Conservation (phyloP, 2,329 filamentous ascomycete genomes). For the Hymenoscyphus linearis region DNA sequence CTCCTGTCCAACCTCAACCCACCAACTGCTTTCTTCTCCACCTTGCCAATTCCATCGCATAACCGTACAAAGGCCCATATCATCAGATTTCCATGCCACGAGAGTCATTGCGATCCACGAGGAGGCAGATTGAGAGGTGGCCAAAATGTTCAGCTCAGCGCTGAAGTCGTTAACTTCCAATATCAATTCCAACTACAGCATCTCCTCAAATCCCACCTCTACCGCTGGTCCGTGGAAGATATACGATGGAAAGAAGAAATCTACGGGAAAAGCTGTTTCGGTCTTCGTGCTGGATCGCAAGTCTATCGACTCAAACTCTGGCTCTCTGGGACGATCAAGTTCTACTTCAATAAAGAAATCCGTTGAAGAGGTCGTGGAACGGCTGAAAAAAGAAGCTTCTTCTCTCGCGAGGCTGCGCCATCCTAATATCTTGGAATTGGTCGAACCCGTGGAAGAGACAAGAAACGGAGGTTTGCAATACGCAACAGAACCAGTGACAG, state of each 20-base stretch:
- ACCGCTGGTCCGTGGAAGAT: conserved; percentile 94
- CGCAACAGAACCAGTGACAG: conserved; percentile 85
- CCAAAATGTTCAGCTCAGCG: conserved; percentile 82
- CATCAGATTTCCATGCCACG: conserved; percentile 5
- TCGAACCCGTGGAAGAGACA: conserved; percentile 93
- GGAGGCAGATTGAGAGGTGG: conserved; percentile 10
- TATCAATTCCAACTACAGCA: conserved; percentile 85
- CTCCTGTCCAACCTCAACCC: background rate
- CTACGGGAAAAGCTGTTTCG: conserved; percentile 80
- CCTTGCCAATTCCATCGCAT: background rate
- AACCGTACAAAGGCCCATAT: background rate
- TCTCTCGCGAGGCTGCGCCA: conserved; percentile 84
- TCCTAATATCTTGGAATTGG: conserved; percentile 84
- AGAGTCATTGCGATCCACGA: conserved; percentile 1
- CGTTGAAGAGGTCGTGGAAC: conserved; percentile 85
- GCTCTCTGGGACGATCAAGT: conserved; percentile 55
- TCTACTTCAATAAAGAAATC: conserved; percentile 70
- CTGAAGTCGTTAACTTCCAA: conserved; percentile 92
- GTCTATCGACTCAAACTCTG: conserved; percentile 65
- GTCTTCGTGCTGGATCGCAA: conserved; percentile 95
- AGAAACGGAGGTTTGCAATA: conserved; percentile 90
- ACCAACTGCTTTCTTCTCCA: background rate
- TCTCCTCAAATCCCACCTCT: conserved; percentile 70
- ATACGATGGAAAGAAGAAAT: conserved; percentile 95
- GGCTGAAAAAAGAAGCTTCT: conserved; percentile 86